Conservation (phyloP, 2,329 filamentous ascomycete species). For the Dothistroma pini region DNA sequence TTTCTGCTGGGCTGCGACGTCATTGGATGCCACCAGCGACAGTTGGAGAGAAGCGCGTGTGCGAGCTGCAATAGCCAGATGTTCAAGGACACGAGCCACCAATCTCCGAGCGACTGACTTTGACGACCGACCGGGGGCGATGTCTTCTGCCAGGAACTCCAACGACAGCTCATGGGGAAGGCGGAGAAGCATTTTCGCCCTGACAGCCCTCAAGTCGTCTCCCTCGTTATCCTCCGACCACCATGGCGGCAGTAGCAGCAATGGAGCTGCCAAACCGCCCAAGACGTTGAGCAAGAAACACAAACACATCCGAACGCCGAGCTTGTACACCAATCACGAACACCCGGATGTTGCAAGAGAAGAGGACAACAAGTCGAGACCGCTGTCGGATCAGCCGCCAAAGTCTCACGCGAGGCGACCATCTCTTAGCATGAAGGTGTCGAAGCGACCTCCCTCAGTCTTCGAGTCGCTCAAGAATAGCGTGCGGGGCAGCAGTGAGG, state of each 20-base stretch:
- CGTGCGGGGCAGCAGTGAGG: slow-evolving; percentile 50
- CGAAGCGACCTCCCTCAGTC: slow-evolving; percentile 47
- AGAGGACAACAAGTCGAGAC: slow-evolving; percentile 19
- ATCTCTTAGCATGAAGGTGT: slow-evolving; percentile 26
- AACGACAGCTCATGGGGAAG: slow-evolving; percentile 31
- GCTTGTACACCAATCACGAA: slow-evolving; percentile 19
- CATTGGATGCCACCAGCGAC: background rate
- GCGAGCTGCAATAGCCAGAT: background rate
- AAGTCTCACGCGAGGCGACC: slow-evolving; percentile 24
- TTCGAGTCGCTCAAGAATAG: slow-evolving; percentile 56
- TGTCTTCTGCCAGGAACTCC: slow-evolving; percentile 24
- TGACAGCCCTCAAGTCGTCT: slow-evolving; percentile 29
- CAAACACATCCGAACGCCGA: slow-evolving; percentile 27
- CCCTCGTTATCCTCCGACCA: slow-evolving; percentile 14
- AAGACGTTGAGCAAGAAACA: slow-evolving; percentile 25
- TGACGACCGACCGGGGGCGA: slow-evolving; percentile 10
- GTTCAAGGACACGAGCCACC: slow-evolving; percentile 1
- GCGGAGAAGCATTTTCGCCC: slow-evolving; percentile 33
- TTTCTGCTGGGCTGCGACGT: background rate
- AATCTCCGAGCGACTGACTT: slow-evolving; percentile 5
- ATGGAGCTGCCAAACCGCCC: slow-evolving; percentile 13
- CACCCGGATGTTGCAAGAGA: slow-evolving; percentile 25
- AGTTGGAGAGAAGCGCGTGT: background rate
- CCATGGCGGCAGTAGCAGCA: slow-evolving; percentile 2
- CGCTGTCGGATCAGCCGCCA: slow-evolving; percentile 21